Evolutionary conservation across 345 rosid genomes (phyloP), one percentile per base, ranked within the genome.

Genomic region (Brassica juncea): DNA sequence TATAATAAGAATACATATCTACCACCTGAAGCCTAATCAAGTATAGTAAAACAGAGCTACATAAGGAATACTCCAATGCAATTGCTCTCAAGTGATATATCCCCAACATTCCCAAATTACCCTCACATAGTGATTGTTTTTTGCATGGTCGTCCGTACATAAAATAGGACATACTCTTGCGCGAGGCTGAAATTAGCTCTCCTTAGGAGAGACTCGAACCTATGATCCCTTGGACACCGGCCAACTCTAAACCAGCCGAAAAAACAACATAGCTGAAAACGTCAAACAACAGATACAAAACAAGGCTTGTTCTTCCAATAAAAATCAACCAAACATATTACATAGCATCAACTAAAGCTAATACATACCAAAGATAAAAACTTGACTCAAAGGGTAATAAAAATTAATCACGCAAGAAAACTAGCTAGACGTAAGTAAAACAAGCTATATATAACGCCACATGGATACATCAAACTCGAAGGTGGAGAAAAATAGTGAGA

Each of bases 301-400:
- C 63, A 73, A 68, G 16, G 3, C 21, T 27, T 32, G 66, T 10
- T 15, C 49, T 62, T 49, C 42, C 0, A 10, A 15, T 4, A 47
- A 9, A 73, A 70, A 74, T 68, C 74, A 15, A 60, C 78, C 70
- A 73, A 79, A 73, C 71, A 5, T n/a, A 59, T 15, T 69, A 79
- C 6, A 15, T 73, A 67, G 32, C 57, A 71, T 54, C 62, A 59
- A 59, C 30, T 6, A 14, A 60, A 42, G 37, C 25, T 60, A 68
- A 12, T 6, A 15, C 60, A 30, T 8, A 79, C 62, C 6, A 66
- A 68, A 39, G n/a, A 55, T 68, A 61, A 68, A 57, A 73, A 60
- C 57, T 3, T 3, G 49, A 10, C 49, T 3, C 49, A 10, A 3
- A 42, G n/a, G 49, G 55, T 3, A 1, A 14, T 14, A 12, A 47